A percentile compares a stretch with the other conserved stretches of the same genome.
Conservation (phyloP, 805 yeast species). For the Saccharomycopsis synnaedendra region DNA sequence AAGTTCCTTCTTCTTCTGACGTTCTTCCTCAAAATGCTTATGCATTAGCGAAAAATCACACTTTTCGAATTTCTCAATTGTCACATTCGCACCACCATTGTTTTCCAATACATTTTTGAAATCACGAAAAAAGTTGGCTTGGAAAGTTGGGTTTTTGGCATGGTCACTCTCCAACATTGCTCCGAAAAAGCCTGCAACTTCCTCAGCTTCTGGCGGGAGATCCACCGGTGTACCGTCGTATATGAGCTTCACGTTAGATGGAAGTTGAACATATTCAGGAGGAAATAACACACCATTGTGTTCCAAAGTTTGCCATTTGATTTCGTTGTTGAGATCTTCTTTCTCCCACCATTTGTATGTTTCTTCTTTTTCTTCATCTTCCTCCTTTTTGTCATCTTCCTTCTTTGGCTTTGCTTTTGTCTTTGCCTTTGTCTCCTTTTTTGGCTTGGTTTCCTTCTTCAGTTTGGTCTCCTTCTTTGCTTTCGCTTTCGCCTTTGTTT, state of each 20-base stretch:
- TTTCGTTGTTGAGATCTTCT: constrained; percentile 56
- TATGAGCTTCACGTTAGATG: constrained; percentile 58
- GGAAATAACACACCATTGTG: constrained; percentile 93
- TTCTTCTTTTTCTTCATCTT: constrained; percentile 44
- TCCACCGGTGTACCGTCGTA: constrained; percentile 70
- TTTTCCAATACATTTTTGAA: constrained; percentile 49
- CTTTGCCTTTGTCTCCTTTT: constrained; percentile 2
- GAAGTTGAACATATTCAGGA: constrained; percentile 82
- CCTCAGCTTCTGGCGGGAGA: constrained; percentile 78
- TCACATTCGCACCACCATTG: constrained; percentile 41
- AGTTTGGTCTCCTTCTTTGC: constrained; percentile 9
- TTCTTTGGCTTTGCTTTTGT: constrained; percentile 1
- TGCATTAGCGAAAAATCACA: constrained; percentile 73
- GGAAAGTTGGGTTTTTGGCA: constrained; percentile 77
- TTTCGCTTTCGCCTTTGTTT: constrained; percentile 6
- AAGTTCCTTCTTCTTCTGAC: constrained; percentile 61
- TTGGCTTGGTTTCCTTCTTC: constrained; percentile 1
- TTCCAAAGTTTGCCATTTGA: constrained; percentile 77
- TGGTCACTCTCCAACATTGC: constrained; percentile 85
- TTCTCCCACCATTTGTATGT: constrained; percentile 82
- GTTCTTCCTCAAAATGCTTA: constrained; percentile 55
- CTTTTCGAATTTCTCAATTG: constrained; percentile 45
- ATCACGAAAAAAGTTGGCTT: constrained; percentile 76
- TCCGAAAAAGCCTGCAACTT: constrained; percentile 91
- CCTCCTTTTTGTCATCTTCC: constrained; percentile 19